Evolutionary conservation across 331 rosid species (phyloP).

Genomic region (Ulmus americana): DNA sequence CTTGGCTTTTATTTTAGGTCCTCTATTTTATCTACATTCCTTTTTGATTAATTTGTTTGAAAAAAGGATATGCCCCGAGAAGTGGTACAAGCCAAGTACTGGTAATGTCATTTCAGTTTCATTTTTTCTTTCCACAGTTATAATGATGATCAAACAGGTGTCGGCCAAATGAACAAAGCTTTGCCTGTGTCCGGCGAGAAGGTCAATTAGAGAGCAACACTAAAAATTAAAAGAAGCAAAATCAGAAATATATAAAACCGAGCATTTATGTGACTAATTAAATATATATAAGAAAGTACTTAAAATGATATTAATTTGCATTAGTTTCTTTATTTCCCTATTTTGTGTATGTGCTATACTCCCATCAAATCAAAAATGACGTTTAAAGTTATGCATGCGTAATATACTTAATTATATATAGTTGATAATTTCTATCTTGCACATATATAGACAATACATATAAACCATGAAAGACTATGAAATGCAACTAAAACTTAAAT

Average conservation of each 20-base stretch:
- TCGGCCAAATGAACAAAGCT: constrained; percentile 37
- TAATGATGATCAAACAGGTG: constrained; percentile 27
- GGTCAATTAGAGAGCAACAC: constrained; percentile 11
- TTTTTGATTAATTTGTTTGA: background rate
- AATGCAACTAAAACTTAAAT: too few relatives aligned
- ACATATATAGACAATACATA: too few relatives aligned
- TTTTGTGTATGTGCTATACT: too few relatives aligned
- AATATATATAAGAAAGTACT: too few relatives aligned
- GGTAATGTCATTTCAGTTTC: constrained; percentile 15
- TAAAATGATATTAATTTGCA: too few relatives aligned
- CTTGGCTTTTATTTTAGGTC: constrained; percentile 2
- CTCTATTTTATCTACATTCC: background rate
- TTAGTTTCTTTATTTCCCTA: too few relatives aligned
- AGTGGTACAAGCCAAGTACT: constrained; percentile 35
- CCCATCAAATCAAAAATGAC: too few relatives aligned
- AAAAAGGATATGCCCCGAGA: constrained; percentile 9
- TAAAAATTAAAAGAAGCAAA: background rate
- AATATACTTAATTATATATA: too few relatives aligned
- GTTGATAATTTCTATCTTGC: too few relatives aligned
- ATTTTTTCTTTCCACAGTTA: constrained; percentile 24
- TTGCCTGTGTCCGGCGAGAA: constrained; percentile 41
- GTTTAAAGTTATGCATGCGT: too few relatives aligned
- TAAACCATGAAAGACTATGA: too few relatives aligned
- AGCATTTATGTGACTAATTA: too few relatives aligned
- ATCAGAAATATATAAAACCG: constrained; percentile 6